Percentiles rank a stretch among this genome's conserved stretches.
phyloP scores from a whole-genome alignment of 352 stramenopile species.

The Phytophthora foliorum region DNA sequence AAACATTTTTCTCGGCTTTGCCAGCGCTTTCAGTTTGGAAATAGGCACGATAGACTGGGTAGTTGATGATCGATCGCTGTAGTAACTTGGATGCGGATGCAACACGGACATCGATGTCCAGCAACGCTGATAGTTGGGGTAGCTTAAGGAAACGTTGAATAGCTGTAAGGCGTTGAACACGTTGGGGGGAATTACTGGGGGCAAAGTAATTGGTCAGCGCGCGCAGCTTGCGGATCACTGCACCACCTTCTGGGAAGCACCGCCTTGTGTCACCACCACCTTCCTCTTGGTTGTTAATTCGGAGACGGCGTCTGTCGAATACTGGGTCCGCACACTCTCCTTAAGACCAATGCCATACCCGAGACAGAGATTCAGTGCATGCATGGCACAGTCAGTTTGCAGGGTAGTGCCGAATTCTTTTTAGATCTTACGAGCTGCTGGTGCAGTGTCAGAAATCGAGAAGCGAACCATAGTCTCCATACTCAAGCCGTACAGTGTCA shows the following conservation, averaged over 20 bases:
- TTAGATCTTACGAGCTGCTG: too few relatives aligned
- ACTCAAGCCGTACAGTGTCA: too few relatives aligned
- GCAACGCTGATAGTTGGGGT: background rate
- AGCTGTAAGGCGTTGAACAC: background rate
- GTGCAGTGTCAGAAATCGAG: too few relatives aligned
- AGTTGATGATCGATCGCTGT: background rate
- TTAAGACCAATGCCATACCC: background rate
- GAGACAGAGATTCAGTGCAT: background rate
- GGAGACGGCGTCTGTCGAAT: background rate
- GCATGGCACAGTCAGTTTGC: too few relatives aligned
- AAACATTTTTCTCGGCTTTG: background rate
- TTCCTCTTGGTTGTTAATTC: background rate
- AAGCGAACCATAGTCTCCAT: too few relatives aligned
- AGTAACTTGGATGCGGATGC: background rate
- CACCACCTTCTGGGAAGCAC: background rate
- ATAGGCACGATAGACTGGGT: background rate
- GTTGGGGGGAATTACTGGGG: too few relatives aligned
- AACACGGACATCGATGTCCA: conserved; percentile 1
- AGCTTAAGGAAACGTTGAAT: background rate
- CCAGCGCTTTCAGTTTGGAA: background rate
- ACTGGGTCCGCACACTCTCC: background rate
- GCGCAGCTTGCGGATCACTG: too few relatives aligned
- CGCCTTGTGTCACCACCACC: background rate
- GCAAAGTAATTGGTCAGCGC: too few relatives aligned
- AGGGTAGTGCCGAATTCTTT: too few relatives aligned